Base-by-base conservation (phyloP, 2,329 filamentous ascomycete genomes). In the Leptographium galeiforme region DNA sequence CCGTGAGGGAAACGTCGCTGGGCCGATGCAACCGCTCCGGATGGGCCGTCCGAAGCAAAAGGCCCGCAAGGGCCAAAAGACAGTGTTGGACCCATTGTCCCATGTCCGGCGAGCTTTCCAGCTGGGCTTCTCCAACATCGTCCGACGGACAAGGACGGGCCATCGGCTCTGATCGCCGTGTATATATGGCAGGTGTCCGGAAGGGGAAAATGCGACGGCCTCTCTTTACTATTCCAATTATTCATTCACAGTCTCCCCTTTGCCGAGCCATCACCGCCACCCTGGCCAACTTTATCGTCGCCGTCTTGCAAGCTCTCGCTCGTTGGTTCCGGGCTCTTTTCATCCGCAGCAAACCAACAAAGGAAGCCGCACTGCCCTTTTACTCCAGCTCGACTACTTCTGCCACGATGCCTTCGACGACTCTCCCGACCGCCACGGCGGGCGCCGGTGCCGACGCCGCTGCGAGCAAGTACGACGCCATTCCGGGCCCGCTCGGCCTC, bases 401-500 rank as follows among this genome's bases (percentile, higher is more conserved):
- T 39, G 43, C 52, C 25, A 51, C 38, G 41, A 57, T 41, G 41
- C 44, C 56, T 48, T 41, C 57, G 43, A 40, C 36, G 51, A 59
- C 54, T 16, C 63, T 63, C 60, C 56, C 60, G 51, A 55, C 57
- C 46, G 44, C 59, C 13, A 60, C 59, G 14, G 48, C 14, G n/a
- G 32, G 16, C 16, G n/a, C 13, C 32, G 25, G 43, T 11, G 19
- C 43, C 19, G 18, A 16, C 30, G 50, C 33, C 33, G 52, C 46
- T n/a, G 1, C 52, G 40, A 63, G 62, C 63, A 64, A 63, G 56
- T 66, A 63, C 52, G 62, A 64, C 51, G 53, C 58, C 51, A 64
- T 66, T 56, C 64, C 64, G 6, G 64, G 64, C 19, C 64, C 64
- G 3, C 60, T 66, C 6, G 64, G 64, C 13, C 57, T 63, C 50